phyloP scores from a whole-genome alignment of 805 yeast genomes.

The Priceomyces medius region DNA sequence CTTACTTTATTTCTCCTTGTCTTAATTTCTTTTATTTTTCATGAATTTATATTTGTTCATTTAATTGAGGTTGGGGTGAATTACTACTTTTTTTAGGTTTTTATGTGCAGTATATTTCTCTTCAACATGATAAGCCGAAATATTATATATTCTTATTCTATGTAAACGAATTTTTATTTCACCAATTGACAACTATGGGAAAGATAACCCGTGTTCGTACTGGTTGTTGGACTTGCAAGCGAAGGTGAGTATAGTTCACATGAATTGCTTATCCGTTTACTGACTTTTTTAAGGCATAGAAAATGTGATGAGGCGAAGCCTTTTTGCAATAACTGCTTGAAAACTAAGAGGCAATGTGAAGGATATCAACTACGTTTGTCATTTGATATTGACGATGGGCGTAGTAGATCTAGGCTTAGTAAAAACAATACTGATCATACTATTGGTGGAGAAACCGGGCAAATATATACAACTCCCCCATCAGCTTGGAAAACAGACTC shows the following conservation, averaged over 20 bases:
- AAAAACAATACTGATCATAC: background rate
- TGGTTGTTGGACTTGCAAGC: conserved; percentile 60
- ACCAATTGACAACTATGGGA: too few species aligned
- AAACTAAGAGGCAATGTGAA: conserved; percentile 45
- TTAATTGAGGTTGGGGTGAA: too few species aligned
- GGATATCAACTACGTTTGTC: conserved; percentile 50
- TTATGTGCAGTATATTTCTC: too few species aligned
- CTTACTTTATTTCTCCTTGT: too few species aligned
- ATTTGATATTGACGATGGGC: conserved; percentile 48
- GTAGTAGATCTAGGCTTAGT: conserved; percentile 1
- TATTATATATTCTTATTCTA: too few species aligned
- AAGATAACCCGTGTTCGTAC: conserved; percentile 53
- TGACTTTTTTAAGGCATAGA: conserved; percentile 37
- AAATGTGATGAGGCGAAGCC: conserved; percentile 61
- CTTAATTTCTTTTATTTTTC: too few species aligned
- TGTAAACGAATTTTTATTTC: background rate
- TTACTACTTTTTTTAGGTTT: too few species aligned
- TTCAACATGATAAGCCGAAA: too few species aligned
- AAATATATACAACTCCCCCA: background rate
- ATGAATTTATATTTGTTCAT: too few species aligned
- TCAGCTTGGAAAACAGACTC: background rate
- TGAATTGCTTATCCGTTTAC: background rate
- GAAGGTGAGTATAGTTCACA: conserved; percentile 31
- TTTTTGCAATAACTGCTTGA: conserved; percentile 46
- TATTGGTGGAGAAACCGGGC: conserved; percentile 6